Evolutionary conservation across 306 rosid species (phyloP).

Genomic region (Oemleria cerasiformis): DNA sequence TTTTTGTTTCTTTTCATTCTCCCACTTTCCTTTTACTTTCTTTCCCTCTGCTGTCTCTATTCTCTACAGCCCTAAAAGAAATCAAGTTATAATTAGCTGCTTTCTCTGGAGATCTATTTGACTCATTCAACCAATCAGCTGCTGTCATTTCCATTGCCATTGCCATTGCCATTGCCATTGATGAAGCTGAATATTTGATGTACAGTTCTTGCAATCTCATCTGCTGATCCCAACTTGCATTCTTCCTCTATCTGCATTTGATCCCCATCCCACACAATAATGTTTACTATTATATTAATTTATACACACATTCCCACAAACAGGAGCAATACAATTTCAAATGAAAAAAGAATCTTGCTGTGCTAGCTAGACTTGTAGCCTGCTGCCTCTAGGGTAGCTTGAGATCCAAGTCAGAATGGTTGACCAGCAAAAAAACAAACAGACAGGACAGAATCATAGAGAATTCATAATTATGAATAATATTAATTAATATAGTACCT

Average conservation of each 20-base stretch:
- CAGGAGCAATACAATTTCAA: not conserved
- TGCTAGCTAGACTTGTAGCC: not conserved
- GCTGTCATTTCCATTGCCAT: slow-evolving; percentile 5
- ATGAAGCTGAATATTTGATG: slow-evolving; percentile 63
- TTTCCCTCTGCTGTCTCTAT: not conserved
- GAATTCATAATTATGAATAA: slow-evolving; percentile 5
- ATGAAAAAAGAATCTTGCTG: not conserved
- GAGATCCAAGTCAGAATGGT: slow-evolving; percentile 49
- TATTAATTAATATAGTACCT: slow-evolving; percentile 52
- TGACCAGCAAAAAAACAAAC: slow-evolving; percentile 32
- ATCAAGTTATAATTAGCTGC: slow-evolving; percentile 4
- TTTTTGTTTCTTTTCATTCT: slow-evolving; percentile 14
- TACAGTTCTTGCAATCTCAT: slow-evolving; percentile 74
- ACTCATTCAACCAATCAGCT: slow-evolving; percentile 28
- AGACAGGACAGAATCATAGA: not conserved
- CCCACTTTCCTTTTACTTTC: slow-evolving; percentile 14
- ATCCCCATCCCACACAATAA: no score
- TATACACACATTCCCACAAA: not conserved
- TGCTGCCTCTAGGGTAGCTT: slow-evolving; percentile 28
- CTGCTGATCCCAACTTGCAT: slow-evolving; percentile 68
- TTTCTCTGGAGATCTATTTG: not conserved
- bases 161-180: slow-evolving; percentile 21
- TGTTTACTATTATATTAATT: no score
- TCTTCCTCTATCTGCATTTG: slow-evolving; percentile 83
- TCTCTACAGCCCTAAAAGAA: not conserved